phyloP scores from a whole-genome alignment of 148 eudicot species.

The Rhododendron henanense region DNA sequence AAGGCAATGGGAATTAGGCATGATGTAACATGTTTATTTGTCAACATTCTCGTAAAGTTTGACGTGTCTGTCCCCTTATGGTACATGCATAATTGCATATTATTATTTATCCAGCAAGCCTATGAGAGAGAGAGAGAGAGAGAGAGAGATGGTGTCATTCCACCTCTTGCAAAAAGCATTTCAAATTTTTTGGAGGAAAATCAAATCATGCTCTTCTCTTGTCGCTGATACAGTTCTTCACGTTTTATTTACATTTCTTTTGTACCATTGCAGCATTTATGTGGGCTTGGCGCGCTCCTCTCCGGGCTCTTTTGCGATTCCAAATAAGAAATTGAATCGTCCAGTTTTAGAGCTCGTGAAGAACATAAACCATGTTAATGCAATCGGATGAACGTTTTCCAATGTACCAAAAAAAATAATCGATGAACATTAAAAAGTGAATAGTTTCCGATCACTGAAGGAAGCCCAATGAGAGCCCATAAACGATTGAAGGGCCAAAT shows the following conservation, averaged over 20 bases:
- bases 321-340: neutral
- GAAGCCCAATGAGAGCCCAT: neutral
- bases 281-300: neutral
- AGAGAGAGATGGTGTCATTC: neutral
- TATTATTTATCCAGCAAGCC: neutral
- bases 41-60: neutral
- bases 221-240: neutral
- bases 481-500: neutral
- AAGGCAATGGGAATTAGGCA: neutral
- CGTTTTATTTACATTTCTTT: neutral
- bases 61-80: neutral
- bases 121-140: neutral
- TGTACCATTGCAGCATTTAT: neutral
- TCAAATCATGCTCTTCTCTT: neutral
- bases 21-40: neutral
- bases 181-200: neutral
- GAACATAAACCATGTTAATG: neutral
- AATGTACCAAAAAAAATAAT: too few relatives aligned
- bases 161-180: neutral
- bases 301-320: too few relatives aligned
- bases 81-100: neutral
- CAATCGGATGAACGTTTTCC: neutral
- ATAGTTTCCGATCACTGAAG: neutral
- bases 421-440: neutral
- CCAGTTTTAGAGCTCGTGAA: neutral